Conservation (phyloP, 2,329 filamentous ascomycete species). For the Colletotrichum truncatum region DNA sequence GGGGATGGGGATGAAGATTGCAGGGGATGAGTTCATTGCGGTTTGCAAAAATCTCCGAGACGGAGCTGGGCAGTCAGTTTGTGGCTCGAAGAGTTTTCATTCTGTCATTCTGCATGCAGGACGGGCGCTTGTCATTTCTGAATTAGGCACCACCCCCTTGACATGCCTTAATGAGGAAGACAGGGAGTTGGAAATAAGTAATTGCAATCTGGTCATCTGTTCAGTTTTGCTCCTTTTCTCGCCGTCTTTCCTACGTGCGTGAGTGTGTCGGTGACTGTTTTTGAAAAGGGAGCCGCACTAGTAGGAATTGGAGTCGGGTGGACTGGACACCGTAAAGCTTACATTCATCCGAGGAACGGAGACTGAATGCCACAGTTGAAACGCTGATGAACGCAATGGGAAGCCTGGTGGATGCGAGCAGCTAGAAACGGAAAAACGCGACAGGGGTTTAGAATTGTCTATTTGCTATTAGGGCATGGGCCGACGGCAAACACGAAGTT, state of each 20-base stretch:
- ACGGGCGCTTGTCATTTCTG: constrained; percentile 1
- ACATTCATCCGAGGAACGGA: constrained; percentile 10
- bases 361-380: constrained; percentile 14
- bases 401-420: constrained; percentile 17
- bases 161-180: neutral
- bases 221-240: no score
- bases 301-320: neutral
- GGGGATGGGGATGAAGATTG: constrained; percentile 20
- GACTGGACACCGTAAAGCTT: neutral
- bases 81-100: constrained; percentile 20
- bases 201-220: neutral
- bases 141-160: neutral
- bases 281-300: neutral
- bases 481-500: constrained; percentile 14
- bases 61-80: constrained; percentile 13
- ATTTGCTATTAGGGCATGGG: constrained; percentile 22
- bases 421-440: constrained; percentile 13
- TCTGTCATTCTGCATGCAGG: constrained; percentile 19
- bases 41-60: constrained; percentile 29
- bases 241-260: no score
- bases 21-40: constrained; percentile 18
- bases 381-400: constrained; percentile 18
- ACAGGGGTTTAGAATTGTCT: constrained; percentile 20
- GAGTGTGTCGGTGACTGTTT: neutral
- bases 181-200: neutral